Base-by-base conservation (phyloP, 345 rosid genomes). In the Stellera chamaejasme region DNA sequence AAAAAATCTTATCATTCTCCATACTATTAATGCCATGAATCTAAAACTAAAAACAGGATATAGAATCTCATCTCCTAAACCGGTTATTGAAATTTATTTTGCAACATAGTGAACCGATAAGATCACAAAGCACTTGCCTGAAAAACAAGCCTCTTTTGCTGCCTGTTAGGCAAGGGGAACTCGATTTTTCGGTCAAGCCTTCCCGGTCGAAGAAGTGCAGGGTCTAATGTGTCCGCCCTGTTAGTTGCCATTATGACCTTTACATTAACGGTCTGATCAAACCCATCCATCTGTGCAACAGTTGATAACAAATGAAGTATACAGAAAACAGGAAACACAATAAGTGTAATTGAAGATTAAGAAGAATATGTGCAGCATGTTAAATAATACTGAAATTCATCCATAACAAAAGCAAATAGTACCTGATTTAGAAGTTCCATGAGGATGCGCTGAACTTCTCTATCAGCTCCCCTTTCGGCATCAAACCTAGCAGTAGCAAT, bases 381-480 rank as follows among this genome's bases (percentile, higher is more conserved):
- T 19, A 15, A 36, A 16, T 19, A 36, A 16, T 19, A 19, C 23
- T 46, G 23, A 43, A 1, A 13, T 32, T 8, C 3, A n/a, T 5
- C 50, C 32, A 13, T 9, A 36, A 50, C 13, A 58, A 44, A 32
- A 43, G 12, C 10, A 16, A 49, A 2, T 50, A 39, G 51, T 52
- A 83, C 96, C 96, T 92, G 98, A 73, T 92, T 92, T 61, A 92
- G 79, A 11, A 92, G 88, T 58, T 92, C 98, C 98, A 92, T 92
- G 44, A 88, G 83, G 59, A 92, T 92, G 4, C 98, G 77, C 72
- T 92, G 98, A 74, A 88, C 98, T 70, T 92, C 98, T 74, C 98
- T 85, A 72, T 92, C 98, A 64, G 98, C 98, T 61, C 96, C 98
- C n/a, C 96, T 92, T 75, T 92, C 96, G 72, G 98, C 98, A 77